These are phyloP conservation scores for Malus hybrid DNA, from an alignment of 331 rosid genomes.

Conservation along the genomic window DNA sequence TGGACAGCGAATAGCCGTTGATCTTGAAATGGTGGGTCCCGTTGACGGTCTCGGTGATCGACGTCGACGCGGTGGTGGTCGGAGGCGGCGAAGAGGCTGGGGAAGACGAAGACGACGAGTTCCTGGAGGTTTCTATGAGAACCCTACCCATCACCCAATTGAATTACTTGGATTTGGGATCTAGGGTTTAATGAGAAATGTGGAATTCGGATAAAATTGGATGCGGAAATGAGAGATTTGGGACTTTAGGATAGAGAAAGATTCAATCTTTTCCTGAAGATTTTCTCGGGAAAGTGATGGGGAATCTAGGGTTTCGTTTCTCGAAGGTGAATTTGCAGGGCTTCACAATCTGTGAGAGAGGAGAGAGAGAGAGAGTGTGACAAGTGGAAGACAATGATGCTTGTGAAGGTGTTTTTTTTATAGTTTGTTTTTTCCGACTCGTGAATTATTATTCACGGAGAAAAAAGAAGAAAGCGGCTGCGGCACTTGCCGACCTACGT, in stretches of 20 bases:
- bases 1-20: constrained; percentile 56
- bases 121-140: constrained; percentile 51
- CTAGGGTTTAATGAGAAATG: constrained; percentile 22
- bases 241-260: neutral
- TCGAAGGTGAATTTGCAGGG: constrained; percentile 30
- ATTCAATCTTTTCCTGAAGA: neutral
- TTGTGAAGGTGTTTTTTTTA: constrained; percentile 2
- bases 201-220: constrained; percentile 3
- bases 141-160: constrained; percentile 55
- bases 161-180: constrained; percentile 10
- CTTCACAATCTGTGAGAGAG: constrained; percentile 1
- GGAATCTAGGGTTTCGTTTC: constrained; percentile 41
- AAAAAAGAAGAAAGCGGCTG: neutral
- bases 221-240: neutral
- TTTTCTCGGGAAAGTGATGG: constrained; percentile 20
- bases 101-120: constrained; percentile 40
- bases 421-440: constrained; percentile 8
- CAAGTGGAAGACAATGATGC: neutral
- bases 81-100: constrained; percentile 36
- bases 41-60: constrained; percentile 54
- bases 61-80: constrained; percentile 59
- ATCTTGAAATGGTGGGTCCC: constrained; percentile 80
- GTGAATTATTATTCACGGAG: constrained; percentile 2
- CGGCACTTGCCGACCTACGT: neutral
- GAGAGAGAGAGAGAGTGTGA: neutral